Evolutionary conservation across 208 protist species (phyloP).

Genomic region (Histomonas meleagridis): DNA sequence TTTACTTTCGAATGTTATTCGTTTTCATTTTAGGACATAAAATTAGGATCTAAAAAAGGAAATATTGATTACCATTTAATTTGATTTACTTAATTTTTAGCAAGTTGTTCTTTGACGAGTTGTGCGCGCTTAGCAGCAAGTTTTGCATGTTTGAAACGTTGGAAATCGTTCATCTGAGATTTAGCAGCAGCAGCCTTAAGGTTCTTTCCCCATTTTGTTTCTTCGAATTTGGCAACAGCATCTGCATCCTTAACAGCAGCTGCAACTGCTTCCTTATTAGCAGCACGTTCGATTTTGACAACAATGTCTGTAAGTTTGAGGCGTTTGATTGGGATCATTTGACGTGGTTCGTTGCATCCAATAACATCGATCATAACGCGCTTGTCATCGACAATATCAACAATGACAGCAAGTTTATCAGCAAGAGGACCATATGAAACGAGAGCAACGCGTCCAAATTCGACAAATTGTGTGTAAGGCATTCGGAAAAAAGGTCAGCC

Average conservation of each 20-base stretch:
- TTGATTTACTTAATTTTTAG: constrained; percentile 10
- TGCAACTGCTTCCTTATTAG: background rate
- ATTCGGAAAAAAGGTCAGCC: background rate
- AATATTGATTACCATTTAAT: too few relatives aligned
- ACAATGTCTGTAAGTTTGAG: background rate
- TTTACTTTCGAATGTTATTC: too few relatives aligned
- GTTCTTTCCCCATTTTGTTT: background rate
- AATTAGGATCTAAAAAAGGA: too few relatives aligned
- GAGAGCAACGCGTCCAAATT: constrained; percentile 43
- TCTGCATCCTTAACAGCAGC: background rate
- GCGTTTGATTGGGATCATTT: background rate
- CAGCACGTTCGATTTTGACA: background rate
- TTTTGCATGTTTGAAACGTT: constrained; percentile 10
- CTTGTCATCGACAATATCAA: constrained; percentile 42
- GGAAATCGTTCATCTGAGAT: constrained; percentile 13
- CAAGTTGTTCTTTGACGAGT: background rate
- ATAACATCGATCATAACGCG: background rate
- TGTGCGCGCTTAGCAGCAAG: background rate
- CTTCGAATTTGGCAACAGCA: background rate
- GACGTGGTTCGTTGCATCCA: background rate
- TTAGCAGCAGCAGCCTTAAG: background rate
- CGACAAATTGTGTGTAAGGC: constrained; percentile 37
- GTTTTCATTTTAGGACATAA: too few relatives aligned
- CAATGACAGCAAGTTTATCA: constrained; percentile 43
- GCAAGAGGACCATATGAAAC: constrained; percentile 42